Base-by-base conservation (phyloP, 768 basidiomycete genomes). In the Tulasnella sp. region DNA sequence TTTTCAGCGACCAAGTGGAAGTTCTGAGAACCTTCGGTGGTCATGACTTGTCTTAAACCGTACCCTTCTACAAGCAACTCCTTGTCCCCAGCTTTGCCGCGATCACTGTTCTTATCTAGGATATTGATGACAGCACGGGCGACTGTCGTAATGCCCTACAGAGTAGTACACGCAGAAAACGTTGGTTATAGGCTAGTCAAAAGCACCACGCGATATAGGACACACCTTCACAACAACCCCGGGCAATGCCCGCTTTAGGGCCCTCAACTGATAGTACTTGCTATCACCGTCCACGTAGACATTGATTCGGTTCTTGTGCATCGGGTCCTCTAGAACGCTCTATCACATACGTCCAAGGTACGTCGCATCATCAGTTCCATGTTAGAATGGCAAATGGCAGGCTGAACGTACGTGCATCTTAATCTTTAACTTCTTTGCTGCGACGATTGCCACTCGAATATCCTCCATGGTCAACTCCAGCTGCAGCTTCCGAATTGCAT, bases 1-100 rank as follows among this genome's bases (percentile, higher is more conserved):
- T 11, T 59, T 47, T 24, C 13, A 21, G 8, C 26, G 11, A 32
- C 9, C 49, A 38, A 51, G 41, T 61, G 3, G 29, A 7, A 58
- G 66, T 65, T 71, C 38, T 48, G n/a, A 24, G 29, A 5, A 91
- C 94, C 95, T 74, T 96, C 93, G 0, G 92, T 95, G 24, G 81
- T 86, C 96, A 99, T 99, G 68, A 96, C 95, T 67, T 89, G 88
- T 65, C 93, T 87, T 58, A 99, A 75, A 15, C 96, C 96, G 71
- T 98, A 94, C 8, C 96, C 96, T 77, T 98, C 95, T 1, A 98
- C 93, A 7, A 99, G 79, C 9, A 99, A 73, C 68, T 95, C 88
- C 69, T 95, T 92, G 65, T 92, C 86, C 7, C 84, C 85, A 66
- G 91, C 88, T 71, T 85, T 85, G 2, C 89, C 89, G 63, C 80